phyloP scores from a whole-genome alignment of 2,329 filamentous ascomycete genomes.

The Botrytis tulipae region DNA sequence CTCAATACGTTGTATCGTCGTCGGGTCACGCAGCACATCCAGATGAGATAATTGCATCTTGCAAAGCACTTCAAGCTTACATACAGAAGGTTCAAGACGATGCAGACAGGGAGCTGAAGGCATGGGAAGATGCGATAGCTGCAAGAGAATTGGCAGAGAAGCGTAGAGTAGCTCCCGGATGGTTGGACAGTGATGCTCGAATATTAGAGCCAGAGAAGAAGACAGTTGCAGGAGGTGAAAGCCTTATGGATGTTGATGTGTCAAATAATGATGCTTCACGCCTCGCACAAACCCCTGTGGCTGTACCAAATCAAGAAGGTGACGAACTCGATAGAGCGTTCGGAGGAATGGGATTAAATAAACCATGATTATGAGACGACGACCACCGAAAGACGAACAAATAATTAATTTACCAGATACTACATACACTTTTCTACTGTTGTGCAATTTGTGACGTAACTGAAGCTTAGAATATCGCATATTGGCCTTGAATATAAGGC shows the following conservation, averaged over 20 bases:
- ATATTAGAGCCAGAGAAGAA: slow-evolving; percentile 66
- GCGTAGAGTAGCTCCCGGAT: slow-evolving; percentile 74
- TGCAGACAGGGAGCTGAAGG: slow-evolving; percentile 63
- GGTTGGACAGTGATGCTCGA: slow-evolving; percentile 71
- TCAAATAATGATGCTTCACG: slow-evolving; percentile 36
- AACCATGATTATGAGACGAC: slow-evolving; percentile 18
- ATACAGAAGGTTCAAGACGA: slow-evolving; percentile 67
- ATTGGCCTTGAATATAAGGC: slow-evolving; percentile 22
- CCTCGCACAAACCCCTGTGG: slow-evolving; percentile 39
- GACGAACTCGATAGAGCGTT: slow-evolving; percentile 54
- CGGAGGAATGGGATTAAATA: slow-evolving; percentile 46
- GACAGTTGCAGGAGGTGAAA: slow-evolving; percentile 20
- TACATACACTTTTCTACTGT: neutral
- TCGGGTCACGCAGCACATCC: slow-evolving; percentile 83
- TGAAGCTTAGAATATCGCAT: neutral
- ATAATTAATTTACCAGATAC: neutral
- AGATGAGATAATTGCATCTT: slow-evolving; percentile 79
- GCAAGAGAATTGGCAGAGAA: slow-evolving; percentile 75
- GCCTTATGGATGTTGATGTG: slow-evolving; percentile 38
- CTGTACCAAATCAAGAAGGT: slow-evolving; percentile 46
- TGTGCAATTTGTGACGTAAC: slow-evolving; percentile 9
- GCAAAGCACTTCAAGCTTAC: slow-evolving; percentile 73
- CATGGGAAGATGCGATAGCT: slow-evolving; percentile 66
- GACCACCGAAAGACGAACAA: neutral
- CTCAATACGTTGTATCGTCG: slow-evolving; percentile 72